Conservation (phyloP, 2,329 filamentous ascomycete species). For the Colletotrichum caudatum region DNA sequence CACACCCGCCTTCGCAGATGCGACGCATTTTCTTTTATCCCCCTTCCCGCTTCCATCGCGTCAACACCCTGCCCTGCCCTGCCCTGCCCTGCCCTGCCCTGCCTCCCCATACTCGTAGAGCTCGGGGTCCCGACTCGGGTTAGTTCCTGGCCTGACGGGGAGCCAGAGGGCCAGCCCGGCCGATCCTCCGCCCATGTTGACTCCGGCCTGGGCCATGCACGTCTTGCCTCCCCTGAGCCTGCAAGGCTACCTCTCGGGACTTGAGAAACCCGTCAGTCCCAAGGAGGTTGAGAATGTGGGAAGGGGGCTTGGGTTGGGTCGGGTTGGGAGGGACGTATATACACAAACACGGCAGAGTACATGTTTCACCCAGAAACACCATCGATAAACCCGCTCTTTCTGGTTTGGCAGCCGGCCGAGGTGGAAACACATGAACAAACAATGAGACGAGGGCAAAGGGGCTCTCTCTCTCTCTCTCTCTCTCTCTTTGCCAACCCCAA, state of each 20-base stretch:
- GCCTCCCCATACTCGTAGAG: neutral
- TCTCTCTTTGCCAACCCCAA: slow-evolving; percentile 8
- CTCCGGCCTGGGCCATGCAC: slow-evolving; percentile 12
- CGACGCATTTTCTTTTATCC: neutral
- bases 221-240: neutral
- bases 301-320: neutral
- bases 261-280: neutral
- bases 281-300: neutral
- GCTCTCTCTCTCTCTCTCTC: too few species aligned
- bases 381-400: slow-evolving; percentile 11
- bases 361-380: slow-evolving; percentile 22
- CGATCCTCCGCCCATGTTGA: slow-evolving; percentile 11
- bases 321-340: neutral
- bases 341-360: slow-evolving; percentile 15
- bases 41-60: neutral
- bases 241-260: slow-evolving; percentile 1
- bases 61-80: neutral
- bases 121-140: neutral
- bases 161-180: slow-evolving; percentile 2
- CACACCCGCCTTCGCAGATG: neutral
- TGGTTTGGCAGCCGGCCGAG: neutral
- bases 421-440: neutral
- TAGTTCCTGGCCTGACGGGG: neutral
- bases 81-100: neutral
- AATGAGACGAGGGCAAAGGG: neutral